Base-by-base conservation (phyloP, 257 asterid species). In the Voacanga thouarsii region DNA sequence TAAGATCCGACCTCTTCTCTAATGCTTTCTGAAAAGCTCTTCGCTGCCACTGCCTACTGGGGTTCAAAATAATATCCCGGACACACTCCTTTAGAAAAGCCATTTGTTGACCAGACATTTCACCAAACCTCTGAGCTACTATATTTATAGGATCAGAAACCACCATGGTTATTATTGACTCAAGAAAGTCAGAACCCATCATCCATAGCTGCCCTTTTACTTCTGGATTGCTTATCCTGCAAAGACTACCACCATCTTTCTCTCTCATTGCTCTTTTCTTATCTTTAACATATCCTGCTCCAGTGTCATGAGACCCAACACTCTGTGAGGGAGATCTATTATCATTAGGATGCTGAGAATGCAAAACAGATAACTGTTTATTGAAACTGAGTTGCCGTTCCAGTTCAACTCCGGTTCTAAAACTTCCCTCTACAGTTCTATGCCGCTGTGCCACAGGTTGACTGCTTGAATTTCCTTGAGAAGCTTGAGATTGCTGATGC, bases 1-100 rank as follows among this genome's bases (percentile, higher is more conserved):
- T 83, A 60, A 91, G 61, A 69, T 93, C 94, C 16, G 87, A 70
- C 86, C 97, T 93, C 79, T 86, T 90, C 80, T 77, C 86, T 59
- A 96, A 78, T 43, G 93, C 88, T 84, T 89, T 93, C 86, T 90
- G 98, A 74, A 93, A 78, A 78, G 98, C 85, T 85, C 89, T 88
- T 81, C 90, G 87, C 87, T 89, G 97, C 97, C 94, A 91, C 78
- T 85, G 86, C 82, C 89, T 92, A 18, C 82, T 82, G 12, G 93
- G 90, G 83, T 87, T 88, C 64, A 87, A 80, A 86, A 96, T 80
- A 70, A 96, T 88, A 63, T 90, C 97, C 16, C 75, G 75, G 75
- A 90, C 89, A 83, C 87, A 89, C 82, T 96, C 98, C 85, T 90
- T 96, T 49, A 93, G 80, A 57, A 82, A 84, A 69, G 84, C 80